phyloP scores from a whole-genome alignment of 2,329 filamentous ascomycete species.

The Neofusicoccum cordaticola region DNA sequence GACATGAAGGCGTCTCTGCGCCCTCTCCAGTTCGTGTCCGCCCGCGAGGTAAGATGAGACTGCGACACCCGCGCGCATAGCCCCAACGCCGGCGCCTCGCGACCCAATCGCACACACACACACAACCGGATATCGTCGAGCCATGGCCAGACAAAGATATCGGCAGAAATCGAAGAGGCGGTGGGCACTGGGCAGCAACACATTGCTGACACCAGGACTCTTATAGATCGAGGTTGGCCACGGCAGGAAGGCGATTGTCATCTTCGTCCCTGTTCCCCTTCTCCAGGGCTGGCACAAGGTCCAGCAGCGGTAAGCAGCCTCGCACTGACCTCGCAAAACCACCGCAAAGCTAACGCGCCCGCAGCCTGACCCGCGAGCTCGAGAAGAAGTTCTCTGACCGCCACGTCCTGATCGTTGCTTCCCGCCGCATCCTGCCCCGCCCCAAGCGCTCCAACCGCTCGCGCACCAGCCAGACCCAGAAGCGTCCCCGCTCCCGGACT shows the following conservation, averaged over 20 bases:
- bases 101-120: not conserved
- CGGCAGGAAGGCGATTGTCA: constrained; percentile 99
- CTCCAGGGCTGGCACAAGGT: constrained; percentile 98
- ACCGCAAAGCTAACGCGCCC: constrained; percentile 15
- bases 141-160: constrained; percentile 15
- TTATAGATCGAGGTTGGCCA: constrained; percentile 98
- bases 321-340: not conserved
- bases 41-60: constrained; percentile 86
- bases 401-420: constrained; percentile 98
- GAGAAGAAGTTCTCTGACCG: constrained; percentile 99
- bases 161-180: constrained; percentile 47
- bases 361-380: constrained; percentile 96
- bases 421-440: constrained; percentile 96
- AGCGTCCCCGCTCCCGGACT: constrained; percentile 96
- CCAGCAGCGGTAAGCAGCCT: constrained; percentile 86
- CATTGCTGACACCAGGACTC: constrained; percentile 55
- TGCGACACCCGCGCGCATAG: constrained; percentile 22
- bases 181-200: constrained; percentile 55
- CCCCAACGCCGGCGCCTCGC: not conserved
- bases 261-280: constrained; percentile 99
- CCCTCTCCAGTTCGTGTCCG: constrained; percentile 97
- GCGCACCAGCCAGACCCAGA: constrained; percentile 95
- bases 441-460: constrained; percentile 97
- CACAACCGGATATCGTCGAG: not conserved
- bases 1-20: constrained; percentile 95